Base-by-base conservation (phyloP, 331 rosid species). In the Phaseolus coccineus region DNA sequence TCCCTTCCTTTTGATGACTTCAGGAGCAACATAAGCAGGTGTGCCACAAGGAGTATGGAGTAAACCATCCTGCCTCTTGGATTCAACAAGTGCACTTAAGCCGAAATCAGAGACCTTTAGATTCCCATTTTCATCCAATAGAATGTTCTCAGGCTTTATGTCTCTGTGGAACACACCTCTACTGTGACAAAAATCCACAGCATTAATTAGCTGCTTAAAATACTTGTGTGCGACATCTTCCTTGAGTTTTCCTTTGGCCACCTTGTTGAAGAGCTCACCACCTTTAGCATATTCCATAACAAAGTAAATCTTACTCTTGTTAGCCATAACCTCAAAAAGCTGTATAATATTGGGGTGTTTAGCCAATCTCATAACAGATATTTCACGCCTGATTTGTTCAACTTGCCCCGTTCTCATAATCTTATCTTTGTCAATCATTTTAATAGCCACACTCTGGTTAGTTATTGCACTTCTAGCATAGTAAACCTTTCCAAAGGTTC, bases 21-120 rank as follows among this genome's bases (percentile, higher is more conserved):
- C 98, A 1, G 98, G 98, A 70, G 98, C 97, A 63, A 91, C 98
- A 80, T 94, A 94, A 9, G 97, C 98, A 53, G 98, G 98, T 30
- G 98, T 94, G 58, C 98, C 98, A 83, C 98, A 94, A 67, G 95
- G 76, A 2, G 98, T 94, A 69, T 91, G 97, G 30, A 94, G 92
- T 40, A 94, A 59, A n/a, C 86, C 92, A 76, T 91, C 97, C 66
- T 88, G 87, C 33, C 69, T 77, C 83, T 64, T 89, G 81, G 91
- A 79, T 31, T 92, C 94, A 1, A 82, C 90, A 1, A 94, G 82
- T 46, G 97, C 97, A 81, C 98, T 94, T 73, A 94, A 87, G 65
- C 98, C 98, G 22, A 94, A 94, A 87, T 94, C 98, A 19, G 97
- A 92, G 7, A 94, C 91, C 88, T 94, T 94, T 22, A 94, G 77